phyloP scores from a whole-genome alignment of 1,284 basidiomycete species.

The Mycena sp. region DNA sequence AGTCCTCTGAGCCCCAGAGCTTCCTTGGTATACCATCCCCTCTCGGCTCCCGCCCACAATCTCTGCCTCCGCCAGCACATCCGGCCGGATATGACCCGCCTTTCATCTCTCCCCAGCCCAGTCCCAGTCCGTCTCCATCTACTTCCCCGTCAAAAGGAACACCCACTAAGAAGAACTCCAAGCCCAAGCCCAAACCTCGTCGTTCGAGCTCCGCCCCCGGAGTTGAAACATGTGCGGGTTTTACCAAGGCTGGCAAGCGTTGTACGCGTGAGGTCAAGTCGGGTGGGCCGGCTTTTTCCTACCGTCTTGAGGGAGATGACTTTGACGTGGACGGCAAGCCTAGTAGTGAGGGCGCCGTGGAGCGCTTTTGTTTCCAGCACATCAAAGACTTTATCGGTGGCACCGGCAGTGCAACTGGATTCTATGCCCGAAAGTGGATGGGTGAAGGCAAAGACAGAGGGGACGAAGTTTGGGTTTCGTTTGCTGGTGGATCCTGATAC shows the following conservation, averaged over 20 bases:
- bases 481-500: conserved; percentile 53
- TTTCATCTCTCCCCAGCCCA: conserved; percentile 25
- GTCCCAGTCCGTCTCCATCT: conserved; percentile 23
- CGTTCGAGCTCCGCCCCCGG: conserved; percentile 36
- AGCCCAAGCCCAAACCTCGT: conserved; percentile 42
- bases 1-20: conserved; percentile 26
- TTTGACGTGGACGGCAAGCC: conserved; percentile 44
- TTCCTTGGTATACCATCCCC: conserved; percentile 20
- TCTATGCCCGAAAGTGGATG: conserved; percentile 57
- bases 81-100: conserved; percentile 7
- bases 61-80: conserved; percentile 19
- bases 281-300: conserved; percentile 49
- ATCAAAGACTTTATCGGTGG: conserved; percentile 54
- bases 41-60: conserved; percentile 16
- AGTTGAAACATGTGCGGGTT: conserved; percentile 63
- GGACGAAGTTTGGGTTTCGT: conserved; percentile 62
- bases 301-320: conserved; percentile 42
- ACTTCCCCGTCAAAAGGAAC: conserved; percentile 22
- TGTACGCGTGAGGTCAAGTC: conserved; percentile 71
- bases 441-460: conserved; percentile 24
- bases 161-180: no score
- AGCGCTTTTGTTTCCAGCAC: conserved; percentile 76
- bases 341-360: conserved; percentile 42
- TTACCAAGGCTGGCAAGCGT: conserved; percentile 70
- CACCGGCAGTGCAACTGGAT: conserved; percentile 52